Base-by-base conservation (phyloP, 1,139 yeast genomes). In the Geotrichum reessii region DNA sequence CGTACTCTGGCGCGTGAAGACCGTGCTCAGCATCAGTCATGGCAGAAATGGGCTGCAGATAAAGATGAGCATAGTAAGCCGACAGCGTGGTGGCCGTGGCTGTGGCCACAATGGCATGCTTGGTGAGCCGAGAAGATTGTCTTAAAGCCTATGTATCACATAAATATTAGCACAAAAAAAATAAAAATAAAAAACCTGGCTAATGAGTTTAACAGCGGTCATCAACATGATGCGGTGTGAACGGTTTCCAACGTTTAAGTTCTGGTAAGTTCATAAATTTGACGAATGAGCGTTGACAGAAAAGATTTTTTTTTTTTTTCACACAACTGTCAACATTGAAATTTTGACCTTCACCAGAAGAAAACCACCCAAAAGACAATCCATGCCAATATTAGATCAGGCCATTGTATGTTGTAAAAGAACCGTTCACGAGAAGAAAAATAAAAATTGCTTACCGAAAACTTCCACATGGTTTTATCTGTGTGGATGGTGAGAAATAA, bases 11-110 rank as follows among this genome's bases (percentile, higher is more conserved):
- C 51, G 98, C 86, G 76, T 93, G 99, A 74, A 93, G 83, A 68
- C 99, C 99, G 77, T 93, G 98, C 79, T 93, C 99, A 65, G 98
- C 97, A 65, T 95, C 96, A 58, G 98, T 92, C 96, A 92, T 89
- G 71, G 99, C 99, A 71, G 83, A 84, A 62, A 97, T 97, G 51
- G 73, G 73, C 52, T 63, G 65, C 63, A 62, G 53, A 62, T 68
- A 68, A 57, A 68, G 61, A 56, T 68, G 67, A 28, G 71, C 70
- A 58, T 67, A 67, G 64, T 67, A 65, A 49, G 72, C 71, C 49
- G 71, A 63, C 42, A 67, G 64, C 52, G 71, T 72, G 27, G 67
- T 66, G 62, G 69, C 61, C 61, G 70, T 57, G 33, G 57, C 60
- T 63, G 70, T 66, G 42, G 69, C 69, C 47, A 69, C 68, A 56